Evolutionary conservation across 768 basidiomycete genomes (phyloP).

Genomic region (Mycena leptocephala): DNA sequence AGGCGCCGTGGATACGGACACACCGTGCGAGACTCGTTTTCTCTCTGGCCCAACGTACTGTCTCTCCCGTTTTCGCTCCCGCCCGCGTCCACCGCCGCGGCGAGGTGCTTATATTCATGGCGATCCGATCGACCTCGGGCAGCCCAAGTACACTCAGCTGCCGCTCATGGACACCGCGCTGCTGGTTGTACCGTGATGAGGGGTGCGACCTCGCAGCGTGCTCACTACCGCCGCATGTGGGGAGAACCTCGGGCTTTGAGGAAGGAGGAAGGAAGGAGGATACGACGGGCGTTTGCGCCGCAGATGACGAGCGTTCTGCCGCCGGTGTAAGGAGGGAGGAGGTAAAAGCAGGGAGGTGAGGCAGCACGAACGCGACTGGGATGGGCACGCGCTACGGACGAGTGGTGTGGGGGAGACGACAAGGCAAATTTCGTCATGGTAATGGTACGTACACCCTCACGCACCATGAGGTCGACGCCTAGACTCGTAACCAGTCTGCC

Average conservation of each 20-base stretch:
- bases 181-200: conserved; percentile 3
- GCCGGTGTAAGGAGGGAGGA: background rate
- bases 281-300: too few species aligned
- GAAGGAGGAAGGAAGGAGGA: too few species aligned
- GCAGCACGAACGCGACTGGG: too few species aligned
- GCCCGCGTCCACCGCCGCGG: background rate
- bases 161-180: background rate
- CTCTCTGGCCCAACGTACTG: background rate
- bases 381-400: too few species aligned
- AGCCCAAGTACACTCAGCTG: background rate
- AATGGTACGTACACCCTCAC: too few species aligned
- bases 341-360: too few species aligned
- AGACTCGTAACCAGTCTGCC: too few species aligned
- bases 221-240: background rate
- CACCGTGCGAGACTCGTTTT: background rate
- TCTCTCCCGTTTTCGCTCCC: background rate
- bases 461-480: too few species aligned
- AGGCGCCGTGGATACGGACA: background rate
- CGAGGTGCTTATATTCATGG: conserved; percentile 6
- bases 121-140: background rate
- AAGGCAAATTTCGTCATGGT: too few species aligned
- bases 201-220: background rate
- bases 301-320: background rate
- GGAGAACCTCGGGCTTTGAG: background rate
- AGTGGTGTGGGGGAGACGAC: too few species aligned